Evolutionary conservation across 2,329 filamentous ascomycete species (phyloP).

Genomic region (Colletotrichum truncatum): DNA sequence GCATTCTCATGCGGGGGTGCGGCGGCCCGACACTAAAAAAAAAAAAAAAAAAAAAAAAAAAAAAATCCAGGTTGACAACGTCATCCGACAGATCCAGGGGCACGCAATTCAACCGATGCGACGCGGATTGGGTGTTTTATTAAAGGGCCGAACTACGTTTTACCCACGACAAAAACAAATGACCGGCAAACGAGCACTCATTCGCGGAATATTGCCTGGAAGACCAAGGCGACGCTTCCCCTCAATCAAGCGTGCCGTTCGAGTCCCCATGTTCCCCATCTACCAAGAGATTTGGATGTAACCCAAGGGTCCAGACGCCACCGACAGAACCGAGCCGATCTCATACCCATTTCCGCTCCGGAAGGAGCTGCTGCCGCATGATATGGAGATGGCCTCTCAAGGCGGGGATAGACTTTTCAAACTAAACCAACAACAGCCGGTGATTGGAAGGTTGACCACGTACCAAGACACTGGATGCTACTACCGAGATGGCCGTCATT

Average conservation of each 20-base stretch:
- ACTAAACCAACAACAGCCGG: neutral
- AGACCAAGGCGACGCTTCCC: neutral
- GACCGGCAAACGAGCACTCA: neutral
- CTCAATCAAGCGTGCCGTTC: neutral
- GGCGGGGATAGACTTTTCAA: neutral
- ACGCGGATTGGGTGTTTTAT: neutral
- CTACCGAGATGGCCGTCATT: neutral
- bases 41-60: no score
- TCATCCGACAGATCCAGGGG: neutral
- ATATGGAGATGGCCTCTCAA: neutral
- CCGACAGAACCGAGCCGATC: neutral
- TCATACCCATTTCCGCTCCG: neutral
- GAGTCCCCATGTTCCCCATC: neutral
- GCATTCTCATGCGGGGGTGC: slow-evolving; percentile 20
- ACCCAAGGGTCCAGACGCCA: neutral
- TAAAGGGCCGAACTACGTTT: neutral
- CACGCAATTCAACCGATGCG: neutral
- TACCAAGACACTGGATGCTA: slow-evolving; percentile 16
- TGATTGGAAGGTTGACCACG: neutral
- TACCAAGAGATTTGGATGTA: slow-evolving; percentile 22
- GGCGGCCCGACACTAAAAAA: slow-evolving; percentile 6
- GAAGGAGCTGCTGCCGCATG: slow-evolving; percentile 6
- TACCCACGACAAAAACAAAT: slow-evolving; percentile 1
- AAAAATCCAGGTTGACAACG: slow-evolving; percentile 7
- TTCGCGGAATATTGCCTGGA: neutral